These are phyloP conservation scores for Xylaria sp. DNA, from an alignment of 2,329 filamentous ascomycete genomes.

Conservation along the genomic window DNA sequence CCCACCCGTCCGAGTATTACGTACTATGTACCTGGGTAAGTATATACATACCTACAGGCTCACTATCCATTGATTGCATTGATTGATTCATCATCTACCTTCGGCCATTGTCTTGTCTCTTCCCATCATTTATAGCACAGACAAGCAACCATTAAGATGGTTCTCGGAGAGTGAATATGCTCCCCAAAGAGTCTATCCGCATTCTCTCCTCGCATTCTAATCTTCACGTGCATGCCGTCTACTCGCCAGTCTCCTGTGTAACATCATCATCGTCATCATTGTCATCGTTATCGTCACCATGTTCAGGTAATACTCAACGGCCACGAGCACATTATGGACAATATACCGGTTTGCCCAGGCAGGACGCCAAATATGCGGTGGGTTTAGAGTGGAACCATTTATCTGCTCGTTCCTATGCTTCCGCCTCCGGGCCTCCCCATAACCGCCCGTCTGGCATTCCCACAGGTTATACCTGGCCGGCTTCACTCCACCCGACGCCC, in stretches of 20 bases:
- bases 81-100: constrained; percentile 3
- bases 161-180: constrained; percentile 42
- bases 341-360: neutral
- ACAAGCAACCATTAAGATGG: constrained; percentile 28
- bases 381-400: neutral
- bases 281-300: constrained; percentile 39
- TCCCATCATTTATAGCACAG: neutral
- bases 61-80: neutral
- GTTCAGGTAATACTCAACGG: constrained; percentile 24
- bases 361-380: neutral
- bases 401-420: constrained; percentile 43
- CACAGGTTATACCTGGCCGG: constrained; percentile 57
- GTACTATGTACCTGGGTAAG: too few relatives aligned
- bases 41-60: neutral
- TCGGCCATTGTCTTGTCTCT: neutral
- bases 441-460: constrained; percentile 38
- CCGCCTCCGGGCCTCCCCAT: constrained; percentile 36
- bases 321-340: constrained; percentile 28
- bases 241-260: constrained; percentile 39
- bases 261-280: constrained; percentile 40
- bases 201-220: constrained; percentile 43
- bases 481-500: constrained; percentile 71
- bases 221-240: constrained; percentile 34
- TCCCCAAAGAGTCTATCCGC: constrained; percentile 46
- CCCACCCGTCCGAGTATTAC: too few relatives aligned